Evolutionary conservation across 345 rosid species (phyloP), one percentile per base, ranked within the genome.

Genomic region (Physaria fendleri): DNA sequence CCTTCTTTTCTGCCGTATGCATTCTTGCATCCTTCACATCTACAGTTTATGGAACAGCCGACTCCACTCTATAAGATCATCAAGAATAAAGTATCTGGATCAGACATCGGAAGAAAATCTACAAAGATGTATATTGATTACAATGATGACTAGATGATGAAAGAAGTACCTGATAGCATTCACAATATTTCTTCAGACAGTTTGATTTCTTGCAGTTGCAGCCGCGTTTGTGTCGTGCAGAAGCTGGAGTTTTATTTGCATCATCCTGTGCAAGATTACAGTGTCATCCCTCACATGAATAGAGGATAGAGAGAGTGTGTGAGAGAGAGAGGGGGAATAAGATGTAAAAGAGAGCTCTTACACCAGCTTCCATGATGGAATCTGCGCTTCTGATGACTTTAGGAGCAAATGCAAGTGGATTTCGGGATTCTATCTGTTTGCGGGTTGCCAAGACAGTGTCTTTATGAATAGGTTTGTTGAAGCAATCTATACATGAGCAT

Each of bases 351-450:
- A 54, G 57, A 55, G 52, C 48, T 56, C 82, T 68, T 65, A 93
- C 98, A 77, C 79, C 81, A 40, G 68, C 45, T 69, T 89, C 91
- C 38, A 83, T 66, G 24, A 71, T 38, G 50, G 96, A 54, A 59
- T 84, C 95, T 4, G 87, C 49, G 66, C 66, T 74, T 69, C 84
- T 66, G 56, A 93, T 87, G 22, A 93, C 95, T 85, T 87, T 93
- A 45, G 99, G 97, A 74, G 99, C 95, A 83, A 93, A 93, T 59
- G 99, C 99, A 69, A 89, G 89, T 12, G 99, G 99, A 38, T 93
- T 89, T 23, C 99, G 83, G 8, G 97, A 87, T 66, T 89, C 97
- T 2, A 93, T 93, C 79, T 85, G 97, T 65, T 82, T 87, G 67
- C 99, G 95, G 48, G 99, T 89, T 72, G 88, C 94, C 62, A 89